Percentiles rank a stretch among this genome's conserved stretches.
These are phyloP conservation scores for Martensiomyces pterosporus DNA, from an alignment of 192 early-diverging fungal genomes.

Conservation along the genomic window DNA sequence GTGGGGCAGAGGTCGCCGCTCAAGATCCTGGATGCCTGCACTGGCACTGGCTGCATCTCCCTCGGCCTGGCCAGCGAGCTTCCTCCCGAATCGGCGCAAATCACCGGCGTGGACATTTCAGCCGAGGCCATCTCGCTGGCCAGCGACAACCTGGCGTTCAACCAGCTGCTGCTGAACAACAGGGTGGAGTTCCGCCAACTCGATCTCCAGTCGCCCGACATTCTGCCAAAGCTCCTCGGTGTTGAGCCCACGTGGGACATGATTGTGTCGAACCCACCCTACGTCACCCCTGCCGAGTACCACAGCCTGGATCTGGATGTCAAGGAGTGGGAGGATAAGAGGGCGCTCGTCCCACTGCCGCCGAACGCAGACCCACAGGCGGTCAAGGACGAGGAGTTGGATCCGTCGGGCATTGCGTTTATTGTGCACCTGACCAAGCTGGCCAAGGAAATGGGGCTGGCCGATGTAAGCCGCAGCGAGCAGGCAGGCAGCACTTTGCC, in stretches of 20 bases:
- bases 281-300: slow-evolving; percentile 72
- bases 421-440: slow-evolving; percentile 25
- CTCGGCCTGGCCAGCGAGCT: slow-evolving; percentile 66
- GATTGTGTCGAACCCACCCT: slow-evolving; percentile 90
- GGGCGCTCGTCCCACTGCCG: slow-evolving; percentile 58
- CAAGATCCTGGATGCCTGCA: slow-evolving; percentile 80
- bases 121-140: slow-evolving; percentile 61
- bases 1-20: slow-evolving; percentile 38
- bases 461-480: neutral
- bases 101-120: slow-evolving; percentile 67
- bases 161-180: slow-evolving; percentile 23
- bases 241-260: slow-evolving; percentile 53
- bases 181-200: slow-evolving; percentile 47
- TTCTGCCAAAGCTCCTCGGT: slow-evolving; percentile 6
- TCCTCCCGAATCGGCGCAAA: slow-evolving; percentile 28
- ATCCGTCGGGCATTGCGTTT: slow-evolving; percentile 25
- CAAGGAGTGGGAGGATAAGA: slow-evolving; percentile 79
- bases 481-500: slow-evolving; percentile 42
- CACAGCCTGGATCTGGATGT: slow-evolving; percentile 64
- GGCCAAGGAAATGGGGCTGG: slow-evolving; percentile 12
- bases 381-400: slow-evolving; percentile 1
- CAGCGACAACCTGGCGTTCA: slow-evolving; percentile 43
- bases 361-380: neutral
- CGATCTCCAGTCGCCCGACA: slow-evolving; percentile 41
- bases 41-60: slow-evolving; percentile 82